Conservation (phyloP, 805 yeast species). For the Myxozyma lipomycoides region DNA sequence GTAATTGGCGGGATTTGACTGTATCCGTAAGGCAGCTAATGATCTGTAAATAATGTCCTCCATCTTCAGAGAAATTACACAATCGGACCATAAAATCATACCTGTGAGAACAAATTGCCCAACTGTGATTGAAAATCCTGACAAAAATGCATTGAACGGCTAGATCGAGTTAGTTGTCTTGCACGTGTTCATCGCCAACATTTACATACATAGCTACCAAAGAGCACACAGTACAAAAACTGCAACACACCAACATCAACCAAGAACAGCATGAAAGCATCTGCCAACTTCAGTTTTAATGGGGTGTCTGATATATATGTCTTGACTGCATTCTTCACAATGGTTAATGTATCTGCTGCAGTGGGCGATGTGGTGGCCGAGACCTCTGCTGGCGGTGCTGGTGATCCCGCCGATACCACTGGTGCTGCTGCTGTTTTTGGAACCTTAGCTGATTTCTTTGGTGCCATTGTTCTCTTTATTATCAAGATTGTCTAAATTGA, state of each 20-base stretch:
- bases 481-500: no score
- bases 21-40: constrained; percentile 69
- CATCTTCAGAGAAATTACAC: not conserved
- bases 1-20: constrained; percentile 45
- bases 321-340: constrained; percentile 9
- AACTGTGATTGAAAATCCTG: constrained; percentile 87
- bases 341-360: constrained; percentile 15
- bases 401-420: not conserved
- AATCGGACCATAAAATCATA: constrained; percentile 1
- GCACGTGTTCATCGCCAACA: not conserved
- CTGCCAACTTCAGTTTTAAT: constrained; percentile 54
- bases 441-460: not conserved
- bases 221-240: constrained; percentile 66
- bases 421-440: not conserved
- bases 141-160: constrained; percentile 95
- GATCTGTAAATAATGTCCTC: not conserved
- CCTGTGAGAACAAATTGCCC: constrained; percentile 89
- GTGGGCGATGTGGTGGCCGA: constrained; percentile 2
- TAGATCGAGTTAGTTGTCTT: constrained; percentile 14
- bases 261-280: constrained; percentile 67
- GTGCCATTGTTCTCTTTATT: not conserved
- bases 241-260: constrained; percentile 74
- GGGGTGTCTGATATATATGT: constrained; percentile 21
- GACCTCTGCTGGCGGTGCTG: not conserved
- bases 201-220: constrained; percentile 64